Percentiles rank a stretch among this genome's conserved stretches.
These are phyloP conservation scores for Blastocystis sp. DNA, from an alignment of 352 stramenopile genomes.

Conservation along the genomic window DNA sequence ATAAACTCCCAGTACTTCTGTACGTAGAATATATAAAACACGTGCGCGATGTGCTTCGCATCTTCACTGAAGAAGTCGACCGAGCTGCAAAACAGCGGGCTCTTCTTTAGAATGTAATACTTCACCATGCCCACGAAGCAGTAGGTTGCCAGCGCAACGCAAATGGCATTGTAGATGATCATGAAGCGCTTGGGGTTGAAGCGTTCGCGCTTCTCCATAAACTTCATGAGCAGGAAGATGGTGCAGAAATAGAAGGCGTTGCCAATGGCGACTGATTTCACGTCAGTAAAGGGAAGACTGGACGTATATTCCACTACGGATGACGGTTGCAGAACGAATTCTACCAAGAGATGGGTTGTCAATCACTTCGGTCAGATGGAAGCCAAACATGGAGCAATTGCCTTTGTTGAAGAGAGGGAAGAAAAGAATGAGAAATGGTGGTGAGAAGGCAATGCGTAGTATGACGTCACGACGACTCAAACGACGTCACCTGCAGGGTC, in stretches of 20 bases:
- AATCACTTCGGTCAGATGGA: not conserved
- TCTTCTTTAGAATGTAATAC: constrained; percentile 29
- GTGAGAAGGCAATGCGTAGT: not conserved
- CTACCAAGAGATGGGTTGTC: constrained; percentile 6
- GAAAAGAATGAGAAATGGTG: constrained; percentile 25
- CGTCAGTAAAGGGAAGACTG: constrained; percentile 8
- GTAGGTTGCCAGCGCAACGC: constrained; percentile 53
- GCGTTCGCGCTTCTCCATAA: constrained; percentile 59
- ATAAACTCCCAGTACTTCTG: constrained; percentile 69
- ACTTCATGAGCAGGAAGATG: constrained; percentile 47
- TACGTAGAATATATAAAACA: constrained; percentile 66
- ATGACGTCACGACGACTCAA: not conserved
- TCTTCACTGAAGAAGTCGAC: constrained; percentile 41
- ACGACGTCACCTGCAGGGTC: constrained; percentile 4
- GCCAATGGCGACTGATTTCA: constrained; percentile 31
- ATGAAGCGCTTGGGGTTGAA: constrained; percentile 68
- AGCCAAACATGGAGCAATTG: constrained; percentile 18
- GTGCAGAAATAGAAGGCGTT: constrained; percentile 64
- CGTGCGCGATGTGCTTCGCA: constrained; percentile 37
- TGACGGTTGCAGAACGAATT: not conserved
- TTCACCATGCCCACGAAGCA: constrained; percentile 52
- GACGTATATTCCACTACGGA: not conserved
- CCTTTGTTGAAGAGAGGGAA: not conserved
- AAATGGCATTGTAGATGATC: constrained; percentile 64
- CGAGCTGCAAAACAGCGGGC: constrained; percentile 28